A percentile compares a stretch with the other conserved stretches of the same genome.
These are phyloP conservation scores for Trichosanthes cucumerina DNA, from an alignment of 306 rosid genomes.

Conservation along the genomic window DNA sequence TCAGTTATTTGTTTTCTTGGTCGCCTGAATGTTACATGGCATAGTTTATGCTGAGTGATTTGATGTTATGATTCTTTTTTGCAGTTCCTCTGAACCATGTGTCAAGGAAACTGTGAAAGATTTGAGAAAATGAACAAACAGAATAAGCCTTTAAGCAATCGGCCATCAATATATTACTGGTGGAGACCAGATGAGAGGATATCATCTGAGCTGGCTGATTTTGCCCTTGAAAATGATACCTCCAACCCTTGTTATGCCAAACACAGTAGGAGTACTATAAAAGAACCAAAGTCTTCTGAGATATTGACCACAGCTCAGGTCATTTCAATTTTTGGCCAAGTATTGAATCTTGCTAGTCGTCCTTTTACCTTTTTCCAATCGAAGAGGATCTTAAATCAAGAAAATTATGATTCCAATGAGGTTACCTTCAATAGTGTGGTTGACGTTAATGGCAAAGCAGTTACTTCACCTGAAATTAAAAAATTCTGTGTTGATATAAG, in stretches of 20 bases:
- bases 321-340: conserved; percentile 48
- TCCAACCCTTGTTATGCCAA: conserved; percentile 20
- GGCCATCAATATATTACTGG: conserved; percentile 47
- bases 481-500: conserved; percentile 18
- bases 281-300: conserved; percentile 30
- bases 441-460: conserved; percentile 24
- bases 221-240: conserved; percentile 27
- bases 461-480: conserved; percentile 22
- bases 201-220: conserved; percentile 29
- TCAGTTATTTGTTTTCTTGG: background rate
- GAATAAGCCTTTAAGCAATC: conserved; percentile 32
- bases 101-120: conserved; percentile 21
- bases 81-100: background rate
- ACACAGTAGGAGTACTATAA: conserved; percentile 17
- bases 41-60: background rate
- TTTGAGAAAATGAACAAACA: conserved; percentile 46
- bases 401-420: conserved; percentile 19
- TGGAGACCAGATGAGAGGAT: conserved; percentile 22
- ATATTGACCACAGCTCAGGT: conserved; percentile 49
- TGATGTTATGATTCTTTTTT: background rate
- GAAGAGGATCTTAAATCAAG: conserved; percentile 23
- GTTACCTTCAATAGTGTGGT: conserved; percentile 22
- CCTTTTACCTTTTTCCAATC: conserved; percentile 38
- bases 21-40: background rate
- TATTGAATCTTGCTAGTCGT: conserved; percentile 62